phyloP scores from a whole-genome alignment of 345 rosid genomes.

The Arabis alpina region DNA sequence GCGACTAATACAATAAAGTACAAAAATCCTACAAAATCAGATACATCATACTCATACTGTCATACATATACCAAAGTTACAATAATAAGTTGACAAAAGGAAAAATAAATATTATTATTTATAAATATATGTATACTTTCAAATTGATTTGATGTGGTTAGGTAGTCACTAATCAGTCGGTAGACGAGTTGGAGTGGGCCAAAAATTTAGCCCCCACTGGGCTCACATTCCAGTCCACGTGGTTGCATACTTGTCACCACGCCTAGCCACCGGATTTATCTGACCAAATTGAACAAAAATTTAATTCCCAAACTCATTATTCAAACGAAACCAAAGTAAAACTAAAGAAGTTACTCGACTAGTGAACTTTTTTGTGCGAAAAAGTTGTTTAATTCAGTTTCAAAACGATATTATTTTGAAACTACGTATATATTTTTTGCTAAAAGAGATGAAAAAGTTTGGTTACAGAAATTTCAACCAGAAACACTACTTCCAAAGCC shows the following conservation, averaged over 20 bases:
- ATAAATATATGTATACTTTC: neutral
- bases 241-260: conserved; percentile 34
- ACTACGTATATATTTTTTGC: no score
- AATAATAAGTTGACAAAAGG: neutral
- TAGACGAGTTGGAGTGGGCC: conserved; percentile 27
- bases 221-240: conserved; percentile 29
- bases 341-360: neutral
- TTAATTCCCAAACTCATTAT: neutral
- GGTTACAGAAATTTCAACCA: no score
- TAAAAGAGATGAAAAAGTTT: no score
- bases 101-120: no score
- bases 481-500: no score
- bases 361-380: neutral
- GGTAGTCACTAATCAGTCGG: conserved; percentile 20
- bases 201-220: conserved; percentile 16
- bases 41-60: neutral
- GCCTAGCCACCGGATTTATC: conserved; percentile 10
- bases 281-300: neutral
- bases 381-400: neutral
- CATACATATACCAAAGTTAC: neutral
- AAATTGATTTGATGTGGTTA: conserved; percentile 27
- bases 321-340: neutral
- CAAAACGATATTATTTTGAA: neutral
- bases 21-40: neutral
- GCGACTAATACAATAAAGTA: conserved; percentile 18